Base-by-base conservation (phyloP, 1,284 basidiomycete species). In the Coriolopsis trogii region DNA sequence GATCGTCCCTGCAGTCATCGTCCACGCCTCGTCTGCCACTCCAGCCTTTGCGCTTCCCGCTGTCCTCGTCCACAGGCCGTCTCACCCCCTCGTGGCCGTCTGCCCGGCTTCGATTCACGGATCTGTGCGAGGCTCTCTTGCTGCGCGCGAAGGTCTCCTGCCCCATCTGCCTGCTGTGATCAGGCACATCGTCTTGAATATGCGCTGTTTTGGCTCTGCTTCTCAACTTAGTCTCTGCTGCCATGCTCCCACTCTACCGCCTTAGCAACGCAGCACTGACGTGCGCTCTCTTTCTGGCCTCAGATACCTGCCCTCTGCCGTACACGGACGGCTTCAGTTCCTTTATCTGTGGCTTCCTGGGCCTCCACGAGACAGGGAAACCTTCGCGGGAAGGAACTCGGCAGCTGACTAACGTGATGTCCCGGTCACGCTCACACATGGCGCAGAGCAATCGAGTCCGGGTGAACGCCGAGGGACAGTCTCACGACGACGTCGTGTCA, bases 1-100 rank as follows among this genome's bases (percentile, higher is more conserved):
- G 57, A 59, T 59, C 57, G 57, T 59, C 57, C 53, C 53, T 58
- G 52, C 52, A 40, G 28, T 31, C 20, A 24, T 12, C 25, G 18
- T 8, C 3, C 36, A 42, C 24, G 20, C 21, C 16, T 6, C 40
- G 13, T 15, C 37, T n/a, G 5, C 10, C 20, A 9, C 30, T 37
- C 24, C 34, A 24, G 21, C 36, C 26, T 36, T 41, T 46, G 33
- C 39, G 23, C 41, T 43, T 23, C 38, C 41, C 23, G 7, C 30
- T 41, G 28, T 48, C 41, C 40, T 36, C 45, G 42, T 38, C 49
- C 40, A 44, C 40, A 42, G 39, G 16, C 24, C 24, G 16, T 29
- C 21, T 18, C 46, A 37, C 45, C 25, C n/a, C 44, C 48, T 16
- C 49, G 45, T 51, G 49, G 46, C n/a, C n/a, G n/a, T n/a, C n/a